Evolutionary conservation across 768 basidiomycete species (phyloP), one percentile per base, ranked within the genome.

Genomic region (Amanita muscaria): DNA sequence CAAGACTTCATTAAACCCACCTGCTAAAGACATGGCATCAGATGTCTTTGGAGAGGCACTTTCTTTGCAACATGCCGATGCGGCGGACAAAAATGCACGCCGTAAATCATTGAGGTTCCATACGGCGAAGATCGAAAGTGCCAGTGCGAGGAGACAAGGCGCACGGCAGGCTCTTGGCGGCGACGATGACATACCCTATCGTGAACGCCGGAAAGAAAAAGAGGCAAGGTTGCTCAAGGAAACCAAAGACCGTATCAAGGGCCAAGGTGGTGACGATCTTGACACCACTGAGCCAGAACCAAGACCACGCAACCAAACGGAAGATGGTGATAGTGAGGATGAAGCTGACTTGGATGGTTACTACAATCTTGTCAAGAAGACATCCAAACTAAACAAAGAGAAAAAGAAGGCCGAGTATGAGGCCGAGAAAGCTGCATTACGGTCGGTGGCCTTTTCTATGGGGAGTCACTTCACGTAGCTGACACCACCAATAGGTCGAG

Each of bases 181-280:
- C 14, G 96, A 99, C 58, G 94, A 97, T 55, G 96, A 99, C 57
- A 71, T 98, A 37, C 96, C 96, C 14, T 89, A 93, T 56, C 74
- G 80, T 34, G 86, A 89, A 56, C 69, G 83, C 39, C 72, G 70
- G 64, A 81, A 76, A 58, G 77, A 78, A 48, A 72, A 68, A 51
- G 80, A 85, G 46, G 64, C 65, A 23, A 70, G 76, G 40, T 50
- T 73, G 41, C 72, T 70, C 40, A 76, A 71, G 58, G 81, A 80
- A 59, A 67, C 68, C 14, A 69, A 70, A 38, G 65, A 60, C 33
- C 65, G 68, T 36, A 59, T 65, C 34, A 66, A 60, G 44, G 65
- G 64, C 4, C 70, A 72, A 56, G 79, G 75, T 15, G 86, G 83
- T 2, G 82, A 71, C 23, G 83, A 86, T 53, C 61, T 88, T 53